Base-by-base conservation (phyloP, 2,329 filamentous ascomycete species). In the Raffaelea deltoideospora region DNA sequence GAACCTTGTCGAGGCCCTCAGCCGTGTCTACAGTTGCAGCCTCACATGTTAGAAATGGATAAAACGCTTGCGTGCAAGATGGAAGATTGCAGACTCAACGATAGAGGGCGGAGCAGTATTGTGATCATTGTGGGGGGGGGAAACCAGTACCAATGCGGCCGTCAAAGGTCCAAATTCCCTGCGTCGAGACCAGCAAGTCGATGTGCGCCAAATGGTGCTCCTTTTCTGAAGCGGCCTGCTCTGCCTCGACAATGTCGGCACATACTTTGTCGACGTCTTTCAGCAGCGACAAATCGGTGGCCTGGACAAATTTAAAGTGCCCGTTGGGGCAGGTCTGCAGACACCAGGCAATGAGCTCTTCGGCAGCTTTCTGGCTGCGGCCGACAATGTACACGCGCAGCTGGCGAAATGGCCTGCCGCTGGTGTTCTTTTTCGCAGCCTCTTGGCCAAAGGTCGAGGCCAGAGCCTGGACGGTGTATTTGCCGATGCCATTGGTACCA, bases 371-470 rank as follows among this genome's bases (percentile, higher is more conserved):
- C 5, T 21, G 3, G 10, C 33, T 37, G 20, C 42, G 39, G 44
- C 53, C 54, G 28, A 56, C 45, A 23, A 58, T 48, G 43, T 54
- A 51, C 11, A 52, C 47, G 18, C 53, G 51, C 7, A 60, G 46
- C 7, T 7, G 7, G 6, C 26, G 26, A n/a, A n/a, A n/a, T n/a
- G n/a, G n/a, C n/a, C n/a, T n/a, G 18, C 39, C 39, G 31, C 38
- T 37, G 14, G 37, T 39, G 10, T 37, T 31, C 4, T 30, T 34
- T 10, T 21, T 32, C 14, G n/a, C 10, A 5, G 26, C 26, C 7
- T 5, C 26, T 5, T 10, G 6, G 37, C 30, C 35, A 17, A 47
- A 44, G 3, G 34, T 38, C 3, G 31, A 17, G 10, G 44, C 43
- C 14, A 50, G 41, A 2, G 20, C 43, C 11, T 37, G 30, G 7